Evolutionary conservation across 2,329 filamentous ascomycete species (phyloP), one percentile per base, ranked within the genome.

Genomic region (Sphaerostilbella broomeana): DNA sequence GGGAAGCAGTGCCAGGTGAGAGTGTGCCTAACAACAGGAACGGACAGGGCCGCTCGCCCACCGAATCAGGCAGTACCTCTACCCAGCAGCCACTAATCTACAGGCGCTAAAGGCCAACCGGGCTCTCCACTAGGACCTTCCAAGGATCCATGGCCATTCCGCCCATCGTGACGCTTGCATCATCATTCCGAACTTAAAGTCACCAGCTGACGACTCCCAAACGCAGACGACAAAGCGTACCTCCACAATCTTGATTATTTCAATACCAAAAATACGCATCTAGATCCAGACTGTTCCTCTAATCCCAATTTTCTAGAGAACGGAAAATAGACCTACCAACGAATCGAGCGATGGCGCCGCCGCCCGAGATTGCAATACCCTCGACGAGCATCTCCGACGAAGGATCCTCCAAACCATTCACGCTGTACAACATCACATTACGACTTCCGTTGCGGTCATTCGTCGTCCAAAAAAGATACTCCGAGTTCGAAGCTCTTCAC

Each of bases 381-480:
- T 76, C 75, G n/a, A 81, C 79, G 34, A 79, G 75, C 47, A 61
- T 76, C 42, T 69, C 72, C 37, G 65, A 71, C 43, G 68, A 69
- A 47, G 58, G 54, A 45, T 54, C 59, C 5, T 67, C 71, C 47
- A 86, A 86, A 53, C 72, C 81, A 0, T 87, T 79, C 60, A 89
- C 84, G 0, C 73, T 82, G 48, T 90, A 89, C 68, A 85, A 86
- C 59, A 81, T 89, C 60, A 80, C 78, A 16, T 70, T 92, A 43
- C 79, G 84, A 35, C 78, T 88, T 1, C 85, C 86, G 0, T 73
- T 90, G 11, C 79, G 83, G 33, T 84, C 83, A 4, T 84, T 82
- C 52, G 81, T 84, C 48, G 70, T 88, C 5, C 78, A 81, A 54
- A 90, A 89, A 62, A 83, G 86, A 52, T 94, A 90, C 68, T 86